A percentile compares a stretch with the other conserved stretches of the same genome.
Conservation (phyloP, 2,329 filamentous ascomycete species). For the Hypoxylon sp. region DNA sequence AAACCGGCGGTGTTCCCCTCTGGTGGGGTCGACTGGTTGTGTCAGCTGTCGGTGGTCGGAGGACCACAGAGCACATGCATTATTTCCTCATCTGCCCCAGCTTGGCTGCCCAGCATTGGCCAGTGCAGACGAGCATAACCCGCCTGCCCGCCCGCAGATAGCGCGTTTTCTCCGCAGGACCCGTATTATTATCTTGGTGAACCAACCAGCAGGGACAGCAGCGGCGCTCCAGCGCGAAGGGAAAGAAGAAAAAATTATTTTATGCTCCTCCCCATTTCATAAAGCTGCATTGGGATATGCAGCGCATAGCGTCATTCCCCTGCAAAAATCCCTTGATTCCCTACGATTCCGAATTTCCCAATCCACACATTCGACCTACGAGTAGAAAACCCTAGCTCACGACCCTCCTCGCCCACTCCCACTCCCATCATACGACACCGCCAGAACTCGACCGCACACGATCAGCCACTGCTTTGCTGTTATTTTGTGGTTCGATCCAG, state of each 20-base stretch:
- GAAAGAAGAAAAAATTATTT: conserved; percentile 26
- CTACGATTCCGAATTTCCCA: conserved; percentile 9
- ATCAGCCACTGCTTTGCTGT: conserved; percentile 38
- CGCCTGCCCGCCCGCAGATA: conserved; percentile 33
- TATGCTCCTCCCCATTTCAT: conserved; percentile 20
- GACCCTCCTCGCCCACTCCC: conserved; percentile 24
- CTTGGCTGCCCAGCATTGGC: conserved; percentile 22
- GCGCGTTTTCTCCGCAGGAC: conserved; percentile 40
- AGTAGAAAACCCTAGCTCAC: conserved; percentile 20
- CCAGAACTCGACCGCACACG: conserved; percentile 30
- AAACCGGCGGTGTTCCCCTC: not conserved
- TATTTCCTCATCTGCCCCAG: conserved; percentile 19
- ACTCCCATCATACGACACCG: conserved; percentile 37
- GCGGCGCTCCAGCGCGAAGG: conserved; percentile 14
- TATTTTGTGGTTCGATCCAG: conserved; percentile 40
- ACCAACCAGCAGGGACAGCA: conserved; percentile 29
- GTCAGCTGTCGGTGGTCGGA: conserved; percentile 27
- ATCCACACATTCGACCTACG: conserved; percentile 1
- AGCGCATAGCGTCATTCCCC: conserved; percentile 37
- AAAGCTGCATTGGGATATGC: conserved; percentile 25
- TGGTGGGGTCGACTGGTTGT: conserved; percentile 8
- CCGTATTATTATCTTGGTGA: conserved; percentile 30
- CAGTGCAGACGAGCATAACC: conserved; percentile 44
- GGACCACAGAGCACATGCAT: conserved; percentile 21
- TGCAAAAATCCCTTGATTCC: conserved; percentile 37